Evolutionary conservation across 2,329 filamentous ascomycete genomes (phyloP), one percentile per base, ranked within the genome.

Genomic region (Aspergillus jensenii): DNA sequence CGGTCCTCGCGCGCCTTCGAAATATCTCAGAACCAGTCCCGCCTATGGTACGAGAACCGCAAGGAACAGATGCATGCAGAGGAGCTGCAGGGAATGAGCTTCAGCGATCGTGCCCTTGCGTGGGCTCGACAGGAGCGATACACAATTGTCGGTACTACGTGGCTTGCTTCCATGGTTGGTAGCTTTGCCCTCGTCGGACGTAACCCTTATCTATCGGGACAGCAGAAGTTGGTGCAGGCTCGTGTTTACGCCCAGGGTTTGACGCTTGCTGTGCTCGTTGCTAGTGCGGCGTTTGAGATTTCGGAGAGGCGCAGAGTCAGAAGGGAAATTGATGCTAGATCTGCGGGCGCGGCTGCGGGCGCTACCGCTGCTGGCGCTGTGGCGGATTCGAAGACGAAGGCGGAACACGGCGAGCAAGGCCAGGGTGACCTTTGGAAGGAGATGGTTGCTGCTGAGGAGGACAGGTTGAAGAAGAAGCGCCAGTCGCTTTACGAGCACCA

Each of bases 171-270:
- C 67, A 93, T 97, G 87, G 86, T 82, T 59, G 76, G 88, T 43
- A 88, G 90, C 4, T 84, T 95, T 65, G 86, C 82, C 55, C 74
- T 96, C 31, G 91, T 97, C 62, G 86, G 89, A 70, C 85, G 91
- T 62, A 91, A 91, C 73, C 87, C 84, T 64, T 90, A 88, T 72
- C 81, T 96, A 47, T 85, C 83, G 50, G 87, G 86, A 2, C 79
- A 84, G 60, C 93, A 97, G 81, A 96, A 96, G 82, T 79, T 97
- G 21, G 93, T 97, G 15, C 93, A 97, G 82, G 93, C 92, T 23
- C 88, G 93, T 84, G 89, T 97, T 64, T 96, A 96, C 77, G 93
- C 93, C 3, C 93, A 97, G 80, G 91, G 90, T 6, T 79, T 96
- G 67, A 96, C 93, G 5, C 81, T 97, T 47, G 90, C 88, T 62